A percentile compares a stretch with the other conserved stretches of the same genome.
phyloP scores from a whole-genome alignment of 306 rosid species.

The Rosa rugosa region DNA sequence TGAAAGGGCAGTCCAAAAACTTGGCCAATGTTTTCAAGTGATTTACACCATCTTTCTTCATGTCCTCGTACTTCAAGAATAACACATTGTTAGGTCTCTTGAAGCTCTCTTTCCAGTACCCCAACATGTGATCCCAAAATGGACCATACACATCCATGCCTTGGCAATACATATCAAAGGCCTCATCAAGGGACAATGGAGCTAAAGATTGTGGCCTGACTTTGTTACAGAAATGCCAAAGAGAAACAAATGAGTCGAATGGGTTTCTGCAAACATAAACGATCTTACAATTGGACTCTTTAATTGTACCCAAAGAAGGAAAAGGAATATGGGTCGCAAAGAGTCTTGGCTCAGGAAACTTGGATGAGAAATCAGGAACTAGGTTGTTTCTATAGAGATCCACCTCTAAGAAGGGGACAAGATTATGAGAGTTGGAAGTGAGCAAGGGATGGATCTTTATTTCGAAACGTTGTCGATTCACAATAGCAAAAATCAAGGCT shows the following conservation, averaged over 20 bases:
- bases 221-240: not conserved
- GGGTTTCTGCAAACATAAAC: not conserved
- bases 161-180: not conserved
- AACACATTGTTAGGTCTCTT: not conserved
- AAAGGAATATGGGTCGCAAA: not conserved
- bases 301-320: not conserved
- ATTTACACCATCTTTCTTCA: not conserved
- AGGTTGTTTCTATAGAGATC: slow-evolving; percentile 27
- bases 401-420: slow-evolving; percentile 47
- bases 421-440: slow-evolving; percentile 48
- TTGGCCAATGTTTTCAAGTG: not conserved
- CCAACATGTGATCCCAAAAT: not conserved
- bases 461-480: slow-evolving; percentile 26
- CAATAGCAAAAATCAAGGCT: slow-evolving; percentile 44
- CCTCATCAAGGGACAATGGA: not conserved
- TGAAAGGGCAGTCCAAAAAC: not conserved
- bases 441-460: slow-evolving; percentile 46
- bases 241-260: not conserved
- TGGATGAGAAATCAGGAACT: slow-evolving; percentile 27
- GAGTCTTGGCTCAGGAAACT: slow-evolving; percentile 6
- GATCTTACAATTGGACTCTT: not conserved
- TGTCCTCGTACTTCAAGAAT: not conserved
- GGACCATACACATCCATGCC: not conserved
- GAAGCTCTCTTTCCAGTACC: not conserved
- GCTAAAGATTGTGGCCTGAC: not conserved